Evolutionary conservation across 2,329 filamentous ascomycete genomes (phyloP).

Genomic region (Fusarium proliferatum): DNA sequence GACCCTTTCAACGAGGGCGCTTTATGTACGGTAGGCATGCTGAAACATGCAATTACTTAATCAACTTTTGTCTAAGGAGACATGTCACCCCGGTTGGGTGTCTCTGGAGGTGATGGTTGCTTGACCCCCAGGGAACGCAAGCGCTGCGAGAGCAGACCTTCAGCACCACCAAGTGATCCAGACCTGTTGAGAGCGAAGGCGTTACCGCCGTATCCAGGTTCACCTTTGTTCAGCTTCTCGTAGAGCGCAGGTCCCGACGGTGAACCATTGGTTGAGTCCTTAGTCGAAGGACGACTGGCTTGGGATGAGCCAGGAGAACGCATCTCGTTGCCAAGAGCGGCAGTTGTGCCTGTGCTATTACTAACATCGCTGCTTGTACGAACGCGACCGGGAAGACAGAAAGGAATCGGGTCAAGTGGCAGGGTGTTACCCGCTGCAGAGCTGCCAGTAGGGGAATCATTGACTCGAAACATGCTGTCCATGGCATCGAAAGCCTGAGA

Average conservation of each 20-base stretch:
- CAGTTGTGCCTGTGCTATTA: constrained; percentile 44
- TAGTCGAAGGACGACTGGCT: constrained; percentile 50
- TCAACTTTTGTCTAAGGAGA: constrained; percentile 8
- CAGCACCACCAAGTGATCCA: constrained; percentile 57
- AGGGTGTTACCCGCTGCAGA: constrained; percentile 47
- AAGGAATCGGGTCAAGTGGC: constrained; percentile 64
- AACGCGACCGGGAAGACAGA: constrained; percentile 53
- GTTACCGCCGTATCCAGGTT: constrained; percentile 71
- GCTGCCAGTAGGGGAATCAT: constrained; percentile 25
- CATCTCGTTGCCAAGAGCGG: constrained; percentile 32
- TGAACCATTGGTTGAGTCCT: constrained; percentile 48
- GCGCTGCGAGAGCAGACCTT: constrained; percentile 76
- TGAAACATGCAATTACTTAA: neutral
- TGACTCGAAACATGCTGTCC: constrained; percentile 43
- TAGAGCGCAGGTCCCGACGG: constrained; percentile 58
- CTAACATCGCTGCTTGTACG: constrained; percentile 49
- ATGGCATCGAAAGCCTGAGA: constrained; percentile 50
- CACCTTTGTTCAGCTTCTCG: constrained; percentile 75
- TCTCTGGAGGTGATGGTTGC: constrained; percentile 22
- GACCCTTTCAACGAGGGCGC: neutral
- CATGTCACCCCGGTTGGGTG: neutral
- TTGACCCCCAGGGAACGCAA: constrained; percentile 71
- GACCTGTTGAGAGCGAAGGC: constrained; percentile 54
- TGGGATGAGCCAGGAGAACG: constrained; percentile 46
- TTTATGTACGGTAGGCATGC: constrained; percentile 13